Base-by-base conservation (phyloP, 2,329 filamentous ascomycete genomes). In the Calonectria montana region DNA sequence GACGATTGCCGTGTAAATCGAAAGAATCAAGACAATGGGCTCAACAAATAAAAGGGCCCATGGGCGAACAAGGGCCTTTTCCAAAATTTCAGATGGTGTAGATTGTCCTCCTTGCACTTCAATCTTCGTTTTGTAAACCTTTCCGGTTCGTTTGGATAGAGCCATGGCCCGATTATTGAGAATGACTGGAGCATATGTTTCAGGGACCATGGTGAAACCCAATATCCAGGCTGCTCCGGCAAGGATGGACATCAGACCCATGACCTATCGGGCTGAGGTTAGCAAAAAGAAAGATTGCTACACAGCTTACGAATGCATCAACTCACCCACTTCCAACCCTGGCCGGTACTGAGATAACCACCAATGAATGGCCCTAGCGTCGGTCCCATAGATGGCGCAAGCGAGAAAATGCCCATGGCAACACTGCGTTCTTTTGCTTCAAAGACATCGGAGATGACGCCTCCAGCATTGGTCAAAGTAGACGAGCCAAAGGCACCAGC, bases 381-480 rank as follows among this genome's bases (percentile, higher is more conserved):
- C 0, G 91, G 90, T 0, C 91, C 91, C 71, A 93, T 83, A 76
- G 92, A 91, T 0, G 91, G 91, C 2, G 91, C 91, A 31, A 90
- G 84, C 0, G 90, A 88, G 75, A 92, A 93, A 27, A 92, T 78
- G 4, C 87, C 87, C 79, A 90, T 88, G 0, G 91, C 91, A 16
- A 88, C 81, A 59, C 90, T 91, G 69, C 91, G 84, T 73, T 91
- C 83, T 0, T 84, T 81, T 1, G 87, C 86, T 5, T 83, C 76
- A 74, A 91, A 92, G 79, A 92, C 88, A 80, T 93, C 91, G n/a
- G 91, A 91, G 71, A 93, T 89, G 25, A 91, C 87, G 70, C 90
- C 91, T 9, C 90, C 90, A 0, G 89, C 88, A 75, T 92, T 92
- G 6, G 90, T 91, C 64, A 93, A 81, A 0, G 91, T 89, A 0